Conservation (phyloP, 345 rosid genomes). For the Citrus medica region DNA sequence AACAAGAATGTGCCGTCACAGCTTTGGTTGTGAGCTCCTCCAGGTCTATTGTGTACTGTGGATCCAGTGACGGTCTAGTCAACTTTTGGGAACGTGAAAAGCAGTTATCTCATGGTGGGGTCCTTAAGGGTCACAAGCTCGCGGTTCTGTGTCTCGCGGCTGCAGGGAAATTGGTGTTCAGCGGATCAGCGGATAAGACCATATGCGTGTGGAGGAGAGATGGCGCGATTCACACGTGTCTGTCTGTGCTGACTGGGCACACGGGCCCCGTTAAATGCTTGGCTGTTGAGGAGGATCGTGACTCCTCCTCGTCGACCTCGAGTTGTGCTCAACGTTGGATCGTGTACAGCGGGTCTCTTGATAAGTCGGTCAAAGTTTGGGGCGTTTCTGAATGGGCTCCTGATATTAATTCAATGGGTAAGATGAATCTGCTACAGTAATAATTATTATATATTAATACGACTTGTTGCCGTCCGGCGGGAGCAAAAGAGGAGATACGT, state of each 20-base stretch:
- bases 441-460: conserved; percentile 12
- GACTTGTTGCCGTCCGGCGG: conserved; percentile 38
- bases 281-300: conserved; percentile 70
- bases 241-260: conserved; percentile 87
- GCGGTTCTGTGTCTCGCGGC: conserved; percentile 82
- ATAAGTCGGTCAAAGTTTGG: conserved; percentile 95
- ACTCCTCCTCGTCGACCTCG: conserved; percentile 26
- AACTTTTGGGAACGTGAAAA: conserved; percentile 81
- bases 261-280: conserved; percentile 89
- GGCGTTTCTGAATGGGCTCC: conserved; percentile 65
- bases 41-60: conserved; percentile 59
- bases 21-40: conserved; percentile 56
- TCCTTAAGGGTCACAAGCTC: conserved; percentile 77
- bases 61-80: conserved; percentile 89
- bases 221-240: conserved; percentile 63
- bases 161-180: conserved; percentile 71
- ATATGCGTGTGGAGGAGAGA: conserved; percentile 92
- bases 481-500: background rate
- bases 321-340: conserved; percentile 56
- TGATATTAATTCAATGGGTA: conserved; percentile 36
- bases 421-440: conserved; percentile 37
- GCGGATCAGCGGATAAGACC: conserved; percentile 96
- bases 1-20: conserved; percentile 91
- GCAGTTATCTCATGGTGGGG: conserved; percentile 70
- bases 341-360: conserved; percentile 88